Evolutionary conservation across 208 protist genomes (phyloP), one percentile per base, ranked within the genome.

Genomic region (Trypanosomatidae sp.): DNA sequence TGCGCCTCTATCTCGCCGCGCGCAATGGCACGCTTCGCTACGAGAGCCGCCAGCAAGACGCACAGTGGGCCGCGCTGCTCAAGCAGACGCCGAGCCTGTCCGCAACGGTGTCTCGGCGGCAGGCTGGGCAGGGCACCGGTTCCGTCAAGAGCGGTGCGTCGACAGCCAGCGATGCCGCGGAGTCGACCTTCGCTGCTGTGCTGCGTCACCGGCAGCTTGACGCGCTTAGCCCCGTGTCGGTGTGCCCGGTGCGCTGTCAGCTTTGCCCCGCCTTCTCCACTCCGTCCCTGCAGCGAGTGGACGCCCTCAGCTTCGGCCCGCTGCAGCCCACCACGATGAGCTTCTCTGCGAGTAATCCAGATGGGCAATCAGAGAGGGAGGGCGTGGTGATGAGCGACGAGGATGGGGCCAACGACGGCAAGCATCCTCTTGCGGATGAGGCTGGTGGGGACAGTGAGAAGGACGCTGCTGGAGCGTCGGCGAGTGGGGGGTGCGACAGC

Each of bases 191-290:
- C 8, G 62, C 49, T 0, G 36, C 52, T 0, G 69, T 76, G 53
- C 69, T 80, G 66, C 68, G 64, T 1, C 69, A 73, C 8, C 28
- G 68, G 19, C 80, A 79, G 62, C 62, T 81, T 5, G 71, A 76
- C 50, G 64, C 69, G 19, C 59, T 91, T 4, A 86, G 86, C 47
- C 76, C 73, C 10, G 47, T 80, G 1, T 56, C 69, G 7, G 53
- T 87, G 25, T 81, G 76, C 13, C 60, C 83, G 9, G 39, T 85
- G 59, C 70, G 69, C n/a, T 87, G 80, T 60, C 71, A 70, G 19
- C 80, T 94, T 50, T 69, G 87, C 52, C 90, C 90, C 3, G 81
- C 85, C 39, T 88, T 88, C 67, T 85, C 76, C 28, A 88, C 87
- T 8, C 79, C 85, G 62, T 25, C 69, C 50, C 79, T 94, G 76